A percentile compares a stretch with the other conserved stretches of the same genome.
Evolutionary conservation across 2,329 filamentous ascomycete genomes (phyloP).

Genomic region (Penicillium polonicum): DNA sequence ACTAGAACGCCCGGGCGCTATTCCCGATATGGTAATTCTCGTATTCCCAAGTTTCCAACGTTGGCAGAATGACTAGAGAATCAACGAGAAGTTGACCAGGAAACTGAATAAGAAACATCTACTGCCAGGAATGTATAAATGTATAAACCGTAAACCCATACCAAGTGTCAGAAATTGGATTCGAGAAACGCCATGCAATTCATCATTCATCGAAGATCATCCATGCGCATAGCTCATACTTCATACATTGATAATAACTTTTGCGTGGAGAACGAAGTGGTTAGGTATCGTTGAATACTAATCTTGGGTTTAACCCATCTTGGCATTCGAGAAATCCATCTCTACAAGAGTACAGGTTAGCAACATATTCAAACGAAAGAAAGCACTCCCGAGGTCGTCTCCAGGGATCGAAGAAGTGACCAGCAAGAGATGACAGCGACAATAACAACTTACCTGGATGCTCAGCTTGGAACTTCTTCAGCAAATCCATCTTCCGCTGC

Average conservation of each 20-base stretch:
- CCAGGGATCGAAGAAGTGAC: background rate
- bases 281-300: background rate
- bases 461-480: constrained; percentile 88
- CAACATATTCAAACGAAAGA: background rate
- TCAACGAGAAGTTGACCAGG: background rate
- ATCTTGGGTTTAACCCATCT: constrained; percentile 50
- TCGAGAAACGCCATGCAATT: constrained; percentile 9
- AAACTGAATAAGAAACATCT: background rate
- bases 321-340: constrained; percentile 67
- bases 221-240: constrained; percentile 21
- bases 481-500: constrained; percentile 88
- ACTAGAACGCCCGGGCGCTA: constrained; percentile 13
- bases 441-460: constrained; percentile 51
- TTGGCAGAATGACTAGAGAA: background rate
- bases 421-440: background rate
- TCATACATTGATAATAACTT: constrained; percentile 21
- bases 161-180: background rate
- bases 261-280: background rate
- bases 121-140: background rate
- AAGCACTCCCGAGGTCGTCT: background rate
- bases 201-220: constrained; percentile 18
- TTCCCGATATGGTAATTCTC: constrained; percentile 20
- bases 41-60: constrained; percentile 12
- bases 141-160: background rate
- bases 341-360: constrained; percentile 39